Evolutionary conservation across 1,284 basidiomycete genomes (phyloP), one percentile per base, ranked within the genome.

Genomic region (Ceratobasidium sp.): DNA sequence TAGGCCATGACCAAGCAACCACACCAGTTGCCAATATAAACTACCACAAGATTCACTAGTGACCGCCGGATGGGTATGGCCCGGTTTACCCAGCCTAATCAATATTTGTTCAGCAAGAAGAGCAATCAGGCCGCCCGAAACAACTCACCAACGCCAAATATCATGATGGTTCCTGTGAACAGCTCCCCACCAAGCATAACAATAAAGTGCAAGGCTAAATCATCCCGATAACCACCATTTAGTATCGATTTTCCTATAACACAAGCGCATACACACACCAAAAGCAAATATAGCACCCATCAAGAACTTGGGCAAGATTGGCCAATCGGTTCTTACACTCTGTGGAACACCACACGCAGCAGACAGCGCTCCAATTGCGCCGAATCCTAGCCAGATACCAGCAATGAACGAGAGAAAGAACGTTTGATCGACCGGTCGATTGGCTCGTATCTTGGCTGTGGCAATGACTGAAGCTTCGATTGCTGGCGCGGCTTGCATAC

Each of bases 141-240:
- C 61, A 30, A 72, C 62, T 62, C 28, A 67, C 76, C 76, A 41
- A 77, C 71, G 32, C 69, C 59, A 23, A 77, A 57, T n/a, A 77
- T 74, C 74, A 77, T 76, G 18, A 73, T 74, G 58, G 74, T 76
- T 44, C 76, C 75, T 23, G 75, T 76, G 46, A 77, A 77, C 6
- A 77, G 57, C 61, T 77, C 76, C 13, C 76, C 75, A 30, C 75
- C 76, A 54, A 75, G 73, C 26, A 62, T 74, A 23, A 72, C 58
- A 26, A 67, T 73, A 30, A 47, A 58, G 28, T 70, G 64, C 38
- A 67, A 23, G 6, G 64, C 64, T 67, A 21, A 18, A 23, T 21
- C 13, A 64, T 23, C 7, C 8, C 21, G 32, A 43, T 35, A n/a
- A n/a, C n/a, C n/a, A n/a, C 41, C 7, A n/a, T 11, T 54, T 30